phyloP scores from a whole-genome alignment of 352 stramenopile genomes.

The Globisporangium acanthophoron region DNA sequence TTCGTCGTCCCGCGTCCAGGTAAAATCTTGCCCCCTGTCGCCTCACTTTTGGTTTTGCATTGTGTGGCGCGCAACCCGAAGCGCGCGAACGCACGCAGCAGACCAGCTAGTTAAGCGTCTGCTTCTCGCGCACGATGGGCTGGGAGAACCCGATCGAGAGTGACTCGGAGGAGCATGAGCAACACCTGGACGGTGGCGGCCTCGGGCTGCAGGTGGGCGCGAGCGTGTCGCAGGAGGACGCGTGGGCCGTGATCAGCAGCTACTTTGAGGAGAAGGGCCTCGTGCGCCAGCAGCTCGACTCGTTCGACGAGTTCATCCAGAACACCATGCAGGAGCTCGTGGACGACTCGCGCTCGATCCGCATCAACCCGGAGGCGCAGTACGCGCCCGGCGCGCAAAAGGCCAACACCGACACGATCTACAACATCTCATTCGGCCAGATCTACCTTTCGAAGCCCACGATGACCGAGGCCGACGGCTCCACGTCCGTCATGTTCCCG shows the following conservation, averaged over 20 bases:
- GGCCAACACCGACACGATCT: slow-evolving; percentile 87
- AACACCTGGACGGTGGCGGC: slow-evolving; percentile 11
- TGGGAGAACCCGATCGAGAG: slow-evolving; percentile 68
- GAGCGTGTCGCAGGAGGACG: slow-evolving; percentile 97
- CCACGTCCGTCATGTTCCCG: slow-evolving; percentile 98
- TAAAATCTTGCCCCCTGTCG: not conserved
- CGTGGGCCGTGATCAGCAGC: slow-evolving; percentile 97
- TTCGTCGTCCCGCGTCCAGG: too few relatives aligned
- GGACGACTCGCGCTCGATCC: slow-evolving; percentile 95
- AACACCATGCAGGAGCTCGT: slow-evolving; percentile 99
- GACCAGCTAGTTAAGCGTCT: not conserved
- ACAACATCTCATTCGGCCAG: slow-evolving; percentile 97
- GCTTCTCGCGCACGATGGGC: slow-evolving; percentile 29
- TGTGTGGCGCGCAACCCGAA: not conserved
- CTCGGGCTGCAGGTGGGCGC: slow-evolving; percentile 53
- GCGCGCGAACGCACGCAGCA: slow-evolving; percentile 3
- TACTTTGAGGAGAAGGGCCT: slow-evolving; percentile 99
- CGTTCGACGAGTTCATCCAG: slow-evolving; percentile 99
- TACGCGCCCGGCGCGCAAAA: slow-evolving; percentile 94
- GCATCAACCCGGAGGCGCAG: slow-evolving; percentile 95
- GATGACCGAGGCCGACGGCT: slow-evolving; percentile 96
- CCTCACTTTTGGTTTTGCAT: slow-evolving; percentile 30
- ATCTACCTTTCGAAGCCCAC: slow-evolving; percentile 98
- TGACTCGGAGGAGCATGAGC: slow-evolving; percentile 45
- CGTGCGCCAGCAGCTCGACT: slow-evolving; percentile 99